Conservation (phyloP, 371 early-diverging fungal species). For the Actinomucor elegans region DNA sequence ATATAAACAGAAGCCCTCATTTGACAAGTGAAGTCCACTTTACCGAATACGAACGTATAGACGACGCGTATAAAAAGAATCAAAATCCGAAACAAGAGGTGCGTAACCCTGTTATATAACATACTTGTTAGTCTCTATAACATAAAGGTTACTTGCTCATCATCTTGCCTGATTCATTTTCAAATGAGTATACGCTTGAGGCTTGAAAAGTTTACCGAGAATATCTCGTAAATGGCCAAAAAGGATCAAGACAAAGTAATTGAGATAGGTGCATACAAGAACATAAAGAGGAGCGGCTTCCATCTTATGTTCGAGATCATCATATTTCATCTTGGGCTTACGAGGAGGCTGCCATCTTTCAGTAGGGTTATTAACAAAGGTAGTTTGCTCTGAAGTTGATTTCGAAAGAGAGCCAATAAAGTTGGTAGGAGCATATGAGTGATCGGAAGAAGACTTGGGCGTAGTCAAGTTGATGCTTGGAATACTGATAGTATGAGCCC, state of each 20-base stretch:
- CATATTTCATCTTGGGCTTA: slow-evolving; percentile 35
- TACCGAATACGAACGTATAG: slow-evolving; percentile 90
- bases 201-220: slow-evolving; percentile 78
- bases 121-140: too few species aligned
- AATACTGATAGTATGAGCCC: slow-evolving; percentile 31
- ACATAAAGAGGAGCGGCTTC: slow-evolving; percentile 69
- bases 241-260: slow-evolving; percentile 91
- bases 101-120: slow-evolving; percentile 91
- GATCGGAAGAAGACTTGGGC: slow-evolving; percentile 26
- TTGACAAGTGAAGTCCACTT: slow-evolving; percentile 1
- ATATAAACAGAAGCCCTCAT: not conserved
- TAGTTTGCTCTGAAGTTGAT: slow-evolving; percentile 19
- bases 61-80: slow-evolving; percentile 96
- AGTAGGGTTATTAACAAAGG: slow-evolving; percentile 2
- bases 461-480: slow-evolving; percentile 27
- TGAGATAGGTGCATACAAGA: slow-evolving; percentile 94
- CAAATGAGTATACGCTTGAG: slow-evolving; percentile 71
- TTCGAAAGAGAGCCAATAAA: slow-evolving; percentile 20
- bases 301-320: slow-evolving; percentile 37
- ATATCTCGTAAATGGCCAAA: slow-evolving; percentile 93
- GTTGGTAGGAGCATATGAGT: slow-evolving; percentile 20
- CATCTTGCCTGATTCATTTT: slow-evolving; percentile 63
- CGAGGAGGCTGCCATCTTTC: slow-evolving; percentile 31
- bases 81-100: slow-evolving; percentile 92
- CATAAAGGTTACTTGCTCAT: not conserved